These are phyloP conservation scores for Coprinopsis marcescibilis DNA, from an alignment of 768 basidiomycete species.

Conservation along the genomic window DNA sequence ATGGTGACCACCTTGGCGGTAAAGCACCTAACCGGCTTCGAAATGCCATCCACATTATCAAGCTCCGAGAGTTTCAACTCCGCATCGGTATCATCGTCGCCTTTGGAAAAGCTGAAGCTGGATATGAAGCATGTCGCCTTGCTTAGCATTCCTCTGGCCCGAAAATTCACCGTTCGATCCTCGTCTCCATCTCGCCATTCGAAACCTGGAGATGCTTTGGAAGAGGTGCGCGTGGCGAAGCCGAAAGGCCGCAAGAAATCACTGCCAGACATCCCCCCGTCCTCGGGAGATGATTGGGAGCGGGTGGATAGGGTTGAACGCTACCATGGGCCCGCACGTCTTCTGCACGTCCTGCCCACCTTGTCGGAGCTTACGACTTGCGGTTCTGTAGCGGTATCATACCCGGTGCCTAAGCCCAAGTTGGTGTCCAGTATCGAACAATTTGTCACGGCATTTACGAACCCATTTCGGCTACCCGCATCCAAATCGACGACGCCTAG, in stretches of 20 bases:
- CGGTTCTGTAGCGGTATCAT: not conserved
- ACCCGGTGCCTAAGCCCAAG: not conserved
- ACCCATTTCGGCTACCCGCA: not conserved
- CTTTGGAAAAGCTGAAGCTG: too few species aligned
- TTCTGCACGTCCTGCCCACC: not conserved
- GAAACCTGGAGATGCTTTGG: too few species aligned
- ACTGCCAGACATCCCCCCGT: not conserved
- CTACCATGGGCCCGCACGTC: not conserved
- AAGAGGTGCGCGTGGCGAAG: too few species aligned
- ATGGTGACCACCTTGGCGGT: constrained; percentile 37
- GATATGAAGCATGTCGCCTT: too few species aligned
- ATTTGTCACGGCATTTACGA: constrained; percentile 1
- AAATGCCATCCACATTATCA: too few species aligned
- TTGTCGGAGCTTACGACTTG: not conserved
- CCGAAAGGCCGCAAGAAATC: too few species aligned
- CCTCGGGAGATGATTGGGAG: not conserved
- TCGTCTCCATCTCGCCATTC: too few species aligned
- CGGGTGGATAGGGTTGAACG: not conserved
- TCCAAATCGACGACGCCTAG: not conserved
- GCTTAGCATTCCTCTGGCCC: not conserved
- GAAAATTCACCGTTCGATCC: not conserved
- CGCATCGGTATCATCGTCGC: too few species aligned
- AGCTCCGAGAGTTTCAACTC: too few species aligned
- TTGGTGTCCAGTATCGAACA: constrained; percentile 1
- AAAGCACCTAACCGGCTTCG: constrained; percentile 31